Conservation (phyloP, 805 yeast genomes). For the Saccharomyces jurei region DNA sequence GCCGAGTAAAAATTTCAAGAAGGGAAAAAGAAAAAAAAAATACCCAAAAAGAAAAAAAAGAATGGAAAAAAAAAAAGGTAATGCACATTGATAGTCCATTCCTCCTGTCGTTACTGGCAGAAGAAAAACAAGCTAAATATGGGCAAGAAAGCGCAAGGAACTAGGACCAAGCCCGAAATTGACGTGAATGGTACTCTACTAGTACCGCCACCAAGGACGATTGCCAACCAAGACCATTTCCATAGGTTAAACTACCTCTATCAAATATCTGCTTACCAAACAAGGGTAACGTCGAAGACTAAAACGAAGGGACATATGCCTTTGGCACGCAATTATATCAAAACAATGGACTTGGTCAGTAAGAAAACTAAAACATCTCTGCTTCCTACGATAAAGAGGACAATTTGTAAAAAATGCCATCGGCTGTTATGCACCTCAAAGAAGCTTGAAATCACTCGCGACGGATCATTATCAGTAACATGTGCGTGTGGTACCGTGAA, state of each 20-base stretch:
- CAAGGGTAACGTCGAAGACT: conserved; percentile 13
- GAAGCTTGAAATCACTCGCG: conserved; percentile 31
- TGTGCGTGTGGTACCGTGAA: conserved; percentile 50
- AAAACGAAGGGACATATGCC: conserved; percentile 22
- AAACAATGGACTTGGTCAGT: conserved; percentile 51
- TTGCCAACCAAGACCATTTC: conserved; percentile 51
- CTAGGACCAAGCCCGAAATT: conserved; percentile 2
- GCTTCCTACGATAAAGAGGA: conserved; percentile 58
- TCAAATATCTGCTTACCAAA: conserved; percentile 42
- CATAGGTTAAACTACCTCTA: conserved; percentile 51
- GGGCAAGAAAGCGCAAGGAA: conserved; percentile 1
- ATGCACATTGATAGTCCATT: background rate
- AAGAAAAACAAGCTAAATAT: background rate
- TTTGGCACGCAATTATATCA: conserved; percentile 49
- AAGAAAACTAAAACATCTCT: conserved; percentile 60
- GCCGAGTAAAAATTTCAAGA: background rate
- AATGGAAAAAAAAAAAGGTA: background rate
- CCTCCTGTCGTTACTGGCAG: background rate
- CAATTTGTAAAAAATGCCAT: conserved; percentile 60
- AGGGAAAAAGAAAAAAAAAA: background rate
- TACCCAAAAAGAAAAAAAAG: background rate
- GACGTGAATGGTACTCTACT: conserved; percentile 16
- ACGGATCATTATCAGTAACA: conserved; percentile 40
- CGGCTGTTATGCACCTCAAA: conserved; percentile 26
- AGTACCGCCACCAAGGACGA: conserved; percentile 31